Evolutionary conservation across 768 basidiomycete species (phyloP).

Genomic region (Rhodotorula graminis): DNA sequence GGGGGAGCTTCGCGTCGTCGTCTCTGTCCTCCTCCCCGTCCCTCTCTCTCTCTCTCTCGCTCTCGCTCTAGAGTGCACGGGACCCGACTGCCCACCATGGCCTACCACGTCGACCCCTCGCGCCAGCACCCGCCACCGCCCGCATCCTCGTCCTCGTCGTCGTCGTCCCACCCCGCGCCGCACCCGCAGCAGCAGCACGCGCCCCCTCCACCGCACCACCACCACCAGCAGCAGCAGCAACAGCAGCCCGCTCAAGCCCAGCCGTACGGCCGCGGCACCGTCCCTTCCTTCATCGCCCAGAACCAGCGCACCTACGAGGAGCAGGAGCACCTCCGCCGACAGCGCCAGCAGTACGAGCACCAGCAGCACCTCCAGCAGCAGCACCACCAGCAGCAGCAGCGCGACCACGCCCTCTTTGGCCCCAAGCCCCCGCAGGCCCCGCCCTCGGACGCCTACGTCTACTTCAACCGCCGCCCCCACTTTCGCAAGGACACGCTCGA

Average conservation of each 20-base stretch:
- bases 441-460: slow-evolving; percentile 53
- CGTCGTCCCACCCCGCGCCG: too few relatives aligned
- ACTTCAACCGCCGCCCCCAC: slow-evolving; percentile 74
- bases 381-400: slow-evolving; percentile 26
- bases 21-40: too few relatives aligned
- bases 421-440: slow-evolving; percentile 13
- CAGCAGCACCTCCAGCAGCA: slow-evolving; percentile 24
- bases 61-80: too few relatives aligned
- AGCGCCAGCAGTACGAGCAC: slow-evolving; percentile 44
- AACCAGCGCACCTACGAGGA: neutral
- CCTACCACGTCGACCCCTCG: neutral
- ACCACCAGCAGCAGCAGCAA: neutral
- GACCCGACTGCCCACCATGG: too few relatives aligned
- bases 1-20: too few relatives aligned
- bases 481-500: slow-evolving; percentile 78
- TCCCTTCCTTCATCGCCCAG: slow-evolving; percentile 17
- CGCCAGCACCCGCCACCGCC: neutral
- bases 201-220: neutral
- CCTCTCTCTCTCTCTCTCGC: too few relatives aligned
- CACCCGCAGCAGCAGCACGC: neutral
- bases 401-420: slow-evolving; percentile 18
- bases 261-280: neutral
- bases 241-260: neutral
- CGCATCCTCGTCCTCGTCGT: neutral
- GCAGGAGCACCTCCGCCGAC: slow-evolving; percentile 4